Evolutionary conservation across 1,284 basidiomycete genomes (phyloP).

Genomic region (Serendipita sp.): DNA sequence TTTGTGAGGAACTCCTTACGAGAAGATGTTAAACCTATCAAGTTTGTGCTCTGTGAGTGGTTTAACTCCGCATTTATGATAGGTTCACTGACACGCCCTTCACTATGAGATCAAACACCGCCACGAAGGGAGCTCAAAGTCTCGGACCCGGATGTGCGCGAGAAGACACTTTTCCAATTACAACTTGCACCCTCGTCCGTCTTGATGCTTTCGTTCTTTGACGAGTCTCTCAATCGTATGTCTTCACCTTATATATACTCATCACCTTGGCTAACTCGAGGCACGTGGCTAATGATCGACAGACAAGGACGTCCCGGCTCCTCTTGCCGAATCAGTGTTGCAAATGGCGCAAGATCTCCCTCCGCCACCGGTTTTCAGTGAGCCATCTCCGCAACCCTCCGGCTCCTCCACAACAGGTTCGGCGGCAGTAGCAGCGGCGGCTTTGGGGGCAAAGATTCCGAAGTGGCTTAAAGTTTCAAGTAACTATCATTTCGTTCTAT

Average conservation of each 20-base stretch:
- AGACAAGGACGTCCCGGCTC: conserved; percentile 43
- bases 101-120: conserved; percentile 51
- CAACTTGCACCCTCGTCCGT: conserved; percentile 69
- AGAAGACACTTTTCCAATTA: conserved; percentile 52
- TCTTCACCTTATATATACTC: conserved; percentile 8
- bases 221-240: conserved; percentile 56
- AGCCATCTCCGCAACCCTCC: conserved; percentile 4
- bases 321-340: conserved; percentile 44
- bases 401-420: background rate
- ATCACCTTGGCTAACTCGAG: conserved; percentile 1
- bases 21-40: conserved; percentile 57
- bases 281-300: conserved; percentile 11
- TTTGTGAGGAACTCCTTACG: conserved; percentile 63
- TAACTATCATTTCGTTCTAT: conserved; percentile 21
- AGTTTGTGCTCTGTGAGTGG: conserved; percentile 66
- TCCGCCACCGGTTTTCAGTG: conserved; percentile 28
- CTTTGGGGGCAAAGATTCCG: conserved; percentile 40
- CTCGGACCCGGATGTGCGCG: conserved; percentile 54
- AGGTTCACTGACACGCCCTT: background rate
- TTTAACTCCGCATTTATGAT: conserved; percentile 1
- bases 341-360: conserved; percentile 50
- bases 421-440: conserved; percentile 17
- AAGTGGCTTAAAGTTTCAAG: conserved; percentile 58
- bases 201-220: conserved; percentile 60
- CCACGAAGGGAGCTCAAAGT: conserved; percentile 71